These are phyloP conservation scores for Roridomyces roridus DNA, from an alignment of 768 basidiomycete species.

Conservation along the genomic window DNA sequence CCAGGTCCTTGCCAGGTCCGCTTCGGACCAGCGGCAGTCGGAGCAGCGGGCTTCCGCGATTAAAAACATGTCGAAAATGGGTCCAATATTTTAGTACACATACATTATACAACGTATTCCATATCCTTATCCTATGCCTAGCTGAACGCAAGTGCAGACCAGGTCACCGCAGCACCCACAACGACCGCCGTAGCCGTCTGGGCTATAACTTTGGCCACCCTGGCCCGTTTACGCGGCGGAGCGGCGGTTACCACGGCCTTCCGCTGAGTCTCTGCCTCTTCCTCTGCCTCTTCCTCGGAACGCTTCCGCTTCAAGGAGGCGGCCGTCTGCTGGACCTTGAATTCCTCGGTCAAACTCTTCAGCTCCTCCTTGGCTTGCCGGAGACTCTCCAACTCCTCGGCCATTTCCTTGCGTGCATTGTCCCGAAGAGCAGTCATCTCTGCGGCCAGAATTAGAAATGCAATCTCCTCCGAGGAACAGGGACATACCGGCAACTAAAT, in stretches of 20 bases:
- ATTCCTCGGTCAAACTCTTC: constrained; percentile 32
- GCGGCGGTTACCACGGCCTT: constrained; percentile 29
- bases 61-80: neutral
- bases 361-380: constrained; percentile 46
- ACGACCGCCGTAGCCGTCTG: constrained; percentile 69
- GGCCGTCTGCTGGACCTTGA: constrained; percentile 35
- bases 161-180: constrained; percentile 73
- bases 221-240: constrained; percentile 51
- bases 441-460: constrained; percentile 26
- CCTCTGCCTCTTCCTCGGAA: constrained; percentile 44
- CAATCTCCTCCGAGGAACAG: neutral
- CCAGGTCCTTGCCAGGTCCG: too few species aligned
- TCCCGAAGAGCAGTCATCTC: constrained; percentile 54
- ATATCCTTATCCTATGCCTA: constrained; percentile 31
- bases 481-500: constrained; percentile 49
- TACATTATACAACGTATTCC: too few species aligned
- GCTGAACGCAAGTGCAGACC: constrained; percentile 75
- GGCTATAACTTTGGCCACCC: constrained; percentile 49
- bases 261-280: constrained; percentile 49
- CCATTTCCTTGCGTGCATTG: constrained; percentile 51
- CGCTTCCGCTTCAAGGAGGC: constrained; percentile 72
- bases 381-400: constrained; percentile 50
- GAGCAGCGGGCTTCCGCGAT: too few species aligned
- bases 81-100: too few species aligned
- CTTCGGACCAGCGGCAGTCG: too few species aligned